phyloP scores from a whole-genome alignment of 1,284 basidiomycete genomes.

The Trichosporon ovoides region DNA sequence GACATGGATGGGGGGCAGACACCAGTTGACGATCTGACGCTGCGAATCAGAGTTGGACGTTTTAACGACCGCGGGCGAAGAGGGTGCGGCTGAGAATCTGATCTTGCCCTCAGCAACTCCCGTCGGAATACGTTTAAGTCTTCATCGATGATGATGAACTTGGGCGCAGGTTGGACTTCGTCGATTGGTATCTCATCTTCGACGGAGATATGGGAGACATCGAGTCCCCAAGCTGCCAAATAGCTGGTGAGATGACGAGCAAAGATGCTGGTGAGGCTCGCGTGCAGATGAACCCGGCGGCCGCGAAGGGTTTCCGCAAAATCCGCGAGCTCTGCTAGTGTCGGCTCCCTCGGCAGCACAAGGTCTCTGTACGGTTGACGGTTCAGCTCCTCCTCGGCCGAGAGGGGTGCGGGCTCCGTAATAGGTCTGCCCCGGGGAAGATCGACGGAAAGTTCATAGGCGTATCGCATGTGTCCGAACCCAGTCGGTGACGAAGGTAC shows the following conservation, averaged over 20 bases:
- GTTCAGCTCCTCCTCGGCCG: slow-evolving; percentile 52
- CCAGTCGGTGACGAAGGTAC: slow-evolving; percentile 36
- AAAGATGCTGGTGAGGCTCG: slow-evolving; percentile 73
- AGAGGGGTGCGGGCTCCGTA: slow-evolving; percentile 40
- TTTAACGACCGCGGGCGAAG: slow-evolving; percentile 9
- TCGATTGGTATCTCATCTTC: slow-evolving; percentile 29
- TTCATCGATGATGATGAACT: slow-evolving; percentile 82
- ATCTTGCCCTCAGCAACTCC: slow-evolving; percentile 60
- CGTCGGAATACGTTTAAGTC: slow-evolving; percentile 69
- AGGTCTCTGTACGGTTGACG: slow-evolving; percentile 53
- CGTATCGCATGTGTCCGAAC: slow-evolving; percentile 31
- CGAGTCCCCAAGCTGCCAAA: slow-evolving; percentile 88
- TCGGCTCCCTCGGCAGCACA: slow-evolving; percentile 62
- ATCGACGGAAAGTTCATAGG: slow-evolving; percentile 48
- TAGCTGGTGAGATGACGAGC: slow-evolving; percentile 85
- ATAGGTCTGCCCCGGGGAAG: slow-evolving; percentile 44
- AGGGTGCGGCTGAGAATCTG: slow-evolving; percentile 52
- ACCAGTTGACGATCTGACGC: slow-evolving; percentile 49
- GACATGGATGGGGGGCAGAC: slow-evolving; percentile 54
- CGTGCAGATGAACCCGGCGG: slow-evolving; percentile 73
- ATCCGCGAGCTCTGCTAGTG: slow-evolving; percentile 63
- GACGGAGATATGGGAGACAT: slow-evolving; percentile 72
- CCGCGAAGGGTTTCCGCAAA: slow-evolving; percentile 78
- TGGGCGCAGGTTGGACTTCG: slow-evolving; percentile 8
- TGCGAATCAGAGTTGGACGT: slow-evolving; percentile 49